Evolutionary conservation across 1,284 basidiomycete genomes (phyloP).

Genomic region (Trametes polyzona): DNA sequence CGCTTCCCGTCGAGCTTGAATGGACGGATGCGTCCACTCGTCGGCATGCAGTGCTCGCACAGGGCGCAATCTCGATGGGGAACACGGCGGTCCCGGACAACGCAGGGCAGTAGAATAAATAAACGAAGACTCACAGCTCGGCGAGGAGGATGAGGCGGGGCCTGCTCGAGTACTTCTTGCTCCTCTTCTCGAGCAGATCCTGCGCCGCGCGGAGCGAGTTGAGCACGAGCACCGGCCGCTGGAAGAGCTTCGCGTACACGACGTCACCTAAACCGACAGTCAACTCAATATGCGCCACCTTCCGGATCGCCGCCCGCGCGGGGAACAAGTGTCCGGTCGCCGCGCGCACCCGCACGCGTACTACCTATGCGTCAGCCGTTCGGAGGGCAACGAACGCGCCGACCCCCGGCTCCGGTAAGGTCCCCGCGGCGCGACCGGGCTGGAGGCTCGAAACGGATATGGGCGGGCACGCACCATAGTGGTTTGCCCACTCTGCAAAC

Average conservation of each 20-base stretch:
- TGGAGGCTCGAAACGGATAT: too few relatives aligned
- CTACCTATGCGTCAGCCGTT: too few relatives aligned
- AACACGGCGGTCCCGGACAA: too few relatives aligned
- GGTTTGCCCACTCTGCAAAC: constrained; percentile 39
- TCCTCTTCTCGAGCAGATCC: constrained; percentile 57
- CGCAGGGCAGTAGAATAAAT: too few relatives aligned
- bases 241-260: constrained; percentile 43
- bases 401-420: too few relatives aligned
- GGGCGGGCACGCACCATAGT: constrained; percentile 33
- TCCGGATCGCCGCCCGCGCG: background rate
- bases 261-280: constrained; percentile 37
- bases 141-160: constrained; percentile 33
- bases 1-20: too few relatives aligned
- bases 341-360: too few relatives aligned
- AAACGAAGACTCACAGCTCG: constrained; percentile 34
- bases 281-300: constrained; percentile 39
- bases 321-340: too few relatives aligned
- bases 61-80: constrained; percentile 24
- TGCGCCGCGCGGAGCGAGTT: constrained; percentile 49
- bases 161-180: constrained; percentile 53
- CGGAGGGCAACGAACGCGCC: too few relatives aligned
- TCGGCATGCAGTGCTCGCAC: too few relatives aligned
- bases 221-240: constrained; percentile 20
- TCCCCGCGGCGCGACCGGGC: too few relatives aligned
- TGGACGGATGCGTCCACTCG: too few relatives aligned